Percentiles rank a stretch among this genome's conserved stretches.
These are phyloP conservation scores for Zygnema circumcarinatum DNA, from an alignment of 139 green algal genomes.

Conservation along the genomic window DNA sequence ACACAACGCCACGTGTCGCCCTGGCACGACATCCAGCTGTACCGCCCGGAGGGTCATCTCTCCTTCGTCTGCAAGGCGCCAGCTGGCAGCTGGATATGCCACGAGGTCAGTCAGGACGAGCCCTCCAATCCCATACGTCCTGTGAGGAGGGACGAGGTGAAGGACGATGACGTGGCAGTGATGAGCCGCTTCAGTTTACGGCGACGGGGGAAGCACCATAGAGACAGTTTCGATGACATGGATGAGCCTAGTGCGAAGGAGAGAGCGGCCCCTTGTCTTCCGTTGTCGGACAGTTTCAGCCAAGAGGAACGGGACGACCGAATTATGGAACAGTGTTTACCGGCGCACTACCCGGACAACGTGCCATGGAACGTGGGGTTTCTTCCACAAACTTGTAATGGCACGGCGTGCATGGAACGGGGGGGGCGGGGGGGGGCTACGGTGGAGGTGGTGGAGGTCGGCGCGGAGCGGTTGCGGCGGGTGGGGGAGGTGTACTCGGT, in stretches of 20 bases:
- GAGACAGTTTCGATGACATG: neutral
- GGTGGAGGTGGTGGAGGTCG: constrained; percentile 37
- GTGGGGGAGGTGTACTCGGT: constrained; percentile 39
- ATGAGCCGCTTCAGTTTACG: too few species aligned
- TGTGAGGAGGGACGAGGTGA: neutral
- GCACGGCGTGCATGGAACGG: neutral
- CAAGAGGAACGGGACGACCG: neutral
- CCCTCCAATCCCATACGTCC: neutral
- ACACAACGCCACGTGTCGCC: constrained; percentile 20
- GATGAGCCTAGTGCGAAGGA: too few species aligned
- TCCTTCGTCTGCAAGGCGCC: constrained; percentile 42
- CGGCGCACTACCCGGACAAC: constrained; percentile 35
- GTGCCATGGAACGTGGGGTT: constrained; percentile 33
- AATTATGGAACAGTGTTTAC: neutral
- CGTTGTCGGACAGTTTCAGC: neutral
- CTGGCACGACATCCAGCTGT: constrained; percentile 45
- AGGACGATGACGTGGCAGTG: too few species aligned
- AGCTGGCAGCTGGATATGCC: constrained; percentile 9
- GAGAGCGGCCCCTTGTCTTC: too few species aligned
- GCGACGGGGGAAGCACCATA: too few species aligned
- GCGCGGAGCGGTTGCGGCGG: constrained; percentile 25
- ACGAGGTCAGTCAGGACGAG: constrained; percentile 25
- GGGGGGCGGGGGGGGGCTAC: constrained; percentile 76
- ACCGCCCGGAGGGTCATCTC: neutral
- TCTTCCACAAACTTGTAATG: constrained; percentile 28